phyloP scores from a whole-genome alignment of 768 basidiomycete genomes.

The Kwoniella bestiolae region DNA sequence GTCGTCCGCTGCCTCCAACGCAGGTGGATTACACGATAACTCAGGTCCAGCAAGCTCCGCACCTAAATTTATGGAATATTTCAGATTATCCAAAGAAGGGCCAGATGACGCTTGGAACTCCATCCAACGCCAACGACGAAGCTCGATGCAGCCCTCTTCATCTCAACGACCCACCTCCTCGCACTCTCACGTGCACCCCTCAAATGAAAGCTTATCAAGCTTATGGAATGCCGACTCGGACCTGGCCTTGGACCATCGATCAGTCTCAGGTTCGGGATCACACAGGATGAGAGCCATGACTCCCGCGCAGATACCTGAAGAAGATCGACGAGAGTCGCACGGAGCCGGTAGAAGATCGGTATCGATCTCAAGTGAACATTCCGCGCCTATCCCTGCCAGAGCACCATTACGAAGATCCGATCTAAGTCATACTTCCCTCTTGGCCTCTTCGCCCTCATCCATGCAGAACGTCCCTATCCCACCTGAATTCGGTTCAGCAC shows the following conservation, averaged over 20 bases:
- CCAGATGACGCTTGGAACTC: conserved; percentile 50
- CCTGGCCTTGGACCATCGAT: conserved; percentile 25
- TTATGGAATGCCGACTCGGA: conserved; percentile 38
- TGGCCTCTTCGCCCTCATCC: conserved; percentile 28
- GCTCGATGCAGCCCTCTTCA: conserved; percentile 38
- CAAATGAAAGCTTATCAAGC: conserved; percentile 38
- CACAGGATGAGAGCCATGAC: conserved; percentile 36
- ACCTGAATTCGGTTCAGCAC: conserved; percentile 45
- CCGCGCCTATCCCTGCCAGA: conserved; percentile 26
- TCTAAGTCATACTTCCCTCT: conserved; percentile 41
- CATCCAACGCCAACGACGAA: conserved; percentile 38
- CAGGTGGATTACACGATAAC: conserved; percentile 16
- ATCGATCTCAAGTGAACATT: conserved; percentile 24
- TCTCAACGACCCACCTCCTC: conserved; percentile 15
- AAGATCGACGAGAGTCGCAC: conserved; percentile 8
- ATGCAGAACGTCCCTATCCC: conserved; percentile 19
- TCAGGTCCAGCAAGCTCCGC: conserved; percentile 41
- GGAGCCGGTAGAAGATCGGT: conserved; percentile 23
- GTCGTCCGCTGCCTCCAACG: conserved; percentile 34
- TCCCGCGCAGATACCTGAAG: conserved; percentile 25
- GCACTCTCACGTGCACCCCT: conserved; percentile 16
- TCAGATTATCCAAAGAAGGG: conserved; percentile 41
- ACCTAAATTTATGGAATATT: conserved; percentile 45
- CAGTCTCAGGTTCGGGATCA: conserved; percentile 30
- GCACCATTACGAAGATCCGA: conserved; percentile 38